Evolutionary conservation across 768 basidiomycete genomes (phyloP).

Genomic region (Cubamyces lactineus): DNA sequence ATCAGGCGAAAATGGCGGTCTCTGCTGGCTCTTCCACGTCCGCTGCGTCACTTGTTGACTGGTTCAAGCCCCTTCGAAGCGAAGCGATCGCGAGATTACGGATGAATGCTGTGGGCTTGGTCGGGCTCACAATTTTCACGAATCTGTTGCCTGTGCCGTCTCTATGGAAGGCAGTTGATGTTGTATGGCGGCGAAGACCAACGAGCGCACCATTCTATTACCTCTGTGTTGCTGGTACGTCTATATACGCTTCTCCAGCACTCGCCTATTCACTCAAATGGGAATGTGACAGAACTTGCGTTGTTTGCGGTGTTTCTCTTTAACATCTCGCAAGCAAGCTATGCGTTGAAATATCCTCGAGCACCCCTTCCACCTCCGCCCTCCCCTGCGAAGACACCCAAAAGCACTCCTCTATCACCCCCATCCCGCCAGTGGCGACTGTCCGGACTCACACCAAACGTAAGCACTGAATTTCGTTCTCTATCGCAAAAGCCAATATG

Average conservation of each 20-base stretch:
- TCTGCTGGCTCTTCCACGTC: neutral
- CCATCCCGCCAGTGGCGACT: conserved; percentile 29
- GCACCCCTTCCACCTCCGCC: conserved; percentile 35
- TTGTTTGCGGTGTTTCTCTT: conserved; percentile 36
- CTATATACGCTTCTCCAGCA: neutral
- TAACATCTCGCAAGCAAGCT: conserved; percentile 40
- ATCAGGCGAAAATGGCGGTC: neutral
- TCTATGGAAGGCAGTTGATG: conserved; percentile 38
- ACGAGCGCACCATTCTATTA: conserved; percentile 22
- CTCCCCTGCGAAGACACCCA: conserved; percentile 22
- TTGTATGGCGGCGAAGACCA: conserved; percentile 30
- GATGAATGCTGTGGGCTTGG: conserved; percentile 40
- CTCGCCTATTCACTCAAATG: too few relatives aligned
- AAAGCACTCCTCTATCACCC: conserved; percentile 19
- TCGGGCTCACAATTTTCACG: conserved; percentile 39
- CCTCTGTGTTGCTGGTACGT: conserved; percentile 39
- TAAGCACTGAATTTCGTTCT: conserved; percentile 17
- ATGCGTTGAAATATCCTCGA: conserved; percentile 42
- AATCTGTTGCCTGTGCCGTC: conserved; percentile 44
- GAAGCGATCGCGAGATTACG: conserved; percentile 45
- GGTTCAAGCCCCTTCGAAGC: conserved; percentile 40
- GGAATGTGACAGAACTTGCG: conserved; percentile 33
- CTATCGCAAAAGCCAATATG: conserved; percentile 11
- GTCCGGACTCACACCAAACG: conserved; percentile 22
- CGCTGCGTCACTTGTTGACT: conserved; percentile 26